Conservation (phyloP, 73 alveolate species). For the Paramecium caudatum region DNA sequence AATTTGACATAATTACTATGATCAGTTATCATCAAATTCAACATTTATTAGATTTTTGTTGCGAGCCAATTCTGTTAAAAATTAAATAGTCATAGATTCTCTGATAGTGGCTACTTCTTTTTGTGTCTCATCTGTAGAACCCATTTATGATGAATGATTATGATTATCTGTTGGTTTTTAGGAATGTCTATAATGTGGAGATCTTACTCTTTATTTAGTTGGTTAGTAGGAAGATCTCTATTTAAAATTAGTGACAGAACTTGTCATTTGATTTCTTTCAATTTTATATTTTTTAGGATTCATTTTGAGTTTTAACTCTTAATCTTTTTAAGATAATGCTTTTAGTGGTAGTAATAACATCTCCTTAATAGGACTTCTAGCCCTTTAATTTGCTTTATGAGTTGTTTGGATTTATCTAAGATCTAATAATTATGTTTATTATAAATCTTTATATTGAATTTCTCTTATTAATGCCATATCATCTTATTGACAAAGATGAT, state of each 20-base stretch:
- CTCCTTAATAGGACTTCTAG: slow-evolving; percentile 51
- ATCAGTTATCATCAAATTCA: slow-evolving; percentile 20
- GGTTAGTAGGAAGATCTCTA: too few relatives aligned
- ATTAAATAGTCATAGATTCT: slow-evolving; percentile 32
- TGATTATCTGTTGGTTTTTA: slow-evolving; percentile 6
- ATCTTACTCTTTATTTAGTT: slow-evolving; percentile 15
- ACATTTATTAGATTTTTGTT: not conserved
- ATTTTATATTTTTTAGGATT: slow-evolving; percentile 31
- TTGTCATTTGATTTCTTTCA: not conserved
- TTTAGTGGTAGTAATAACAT: slow-evolving; percentile 24
- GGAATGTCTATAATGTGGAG: slow-evolving; percentile 34
- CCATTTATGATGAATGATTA: not conserved
- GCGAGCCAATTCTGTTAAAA: not conserved
- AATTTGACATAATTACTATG: too few relatives aligned
- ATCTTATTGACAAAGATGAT: slow-evolving; percentile 20
- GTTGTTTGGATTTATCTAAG: not conserved
- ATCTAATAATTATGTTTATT: not conserved
- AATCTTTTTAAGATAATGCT: slow-evolving; percentile 22
- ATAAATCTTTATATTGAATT: not conserved
- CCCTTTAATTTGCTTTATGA: slow-evolving; percentile 5
- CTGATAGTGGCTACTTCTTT: not conserved
- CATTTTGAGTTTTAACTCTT: slow-evolving; percentile 9
- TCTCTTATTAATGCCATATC: slow-evolving; percentile 6
- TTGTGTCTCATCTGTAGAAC: not conserved
- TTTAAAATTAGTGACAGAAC: not conserved